Conservation (phyloP, 495 filamentous ascomycete species). For the Xylaria venustula region DNA sequence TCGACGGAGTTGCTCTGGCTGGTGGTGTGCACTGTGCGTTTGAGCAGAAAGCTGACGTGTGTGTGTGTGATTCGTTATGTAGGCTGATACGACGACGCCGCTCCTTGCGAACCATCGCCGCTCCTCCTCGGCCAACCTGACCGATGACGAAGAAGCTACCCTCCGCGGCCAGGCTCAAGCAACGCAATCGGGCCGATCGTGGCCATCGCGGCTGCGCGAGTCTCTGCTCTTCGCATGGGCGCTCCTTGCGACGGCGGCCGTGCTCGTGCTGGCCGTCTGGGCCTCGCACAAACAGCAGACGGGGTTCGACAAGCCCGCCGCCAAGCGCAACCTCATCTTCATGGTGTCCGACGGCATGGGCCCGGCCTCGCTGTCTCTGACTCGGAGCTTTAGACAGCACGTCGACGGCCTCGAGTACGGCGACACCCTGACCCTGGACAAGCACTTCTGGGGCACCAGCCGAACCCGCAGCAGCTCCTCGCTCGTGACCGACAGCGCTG, state of each 20-base stretch:
- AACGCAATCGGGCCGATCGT: constrained; percentile 19
- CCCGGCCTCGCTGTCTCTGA: constrained; percentile 81
- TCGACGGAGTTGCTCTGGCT: too few species aligned
- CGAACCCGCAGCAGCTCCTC: constrained; percentile 78
- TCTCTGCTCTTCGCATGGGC: constrained; percentile 84
- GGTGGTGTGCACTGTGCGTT: too few species aligned
- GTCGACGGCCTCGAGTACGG: constrained; percentile 63
- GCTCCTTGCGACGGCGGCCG: constrained; percentile 74
- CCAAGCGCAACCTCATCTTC: constrained; percentile 92
- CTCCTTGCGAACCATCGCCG: constrained; percentile 25
- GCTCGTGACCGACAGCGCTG: constrained; percentile 90
- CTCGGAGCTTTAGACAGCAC: constrained; percentile 76
- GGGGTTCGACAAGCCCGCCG: constrained; percentile 44
- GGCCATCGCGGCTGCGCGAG: constrained; percentile 43
- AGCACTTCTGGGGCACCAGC: constrained; percentile 83
- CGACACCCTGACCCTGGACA: constrained; percentile 74
- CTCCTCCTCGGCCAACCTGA: background rate
- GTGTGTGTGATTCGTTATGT: too few species aligned
- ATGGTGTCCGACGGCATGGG: constrained; percentile 99
- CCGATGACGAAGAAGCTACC: constrained; percentile 21
- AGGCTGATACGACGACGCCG: constrained; percentile 27
- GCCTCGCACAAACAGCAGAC: constrained; percentile 61
- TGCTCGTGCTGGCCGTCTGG: constrained; percentile 72
- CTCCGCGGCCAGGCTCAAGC: constrained; percentile 23
- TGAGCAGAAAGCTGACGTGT: background rate